phyloP scores from a whole-genome alignment of 805 yeast species.

The Sungouiella thailandica region DNA sequence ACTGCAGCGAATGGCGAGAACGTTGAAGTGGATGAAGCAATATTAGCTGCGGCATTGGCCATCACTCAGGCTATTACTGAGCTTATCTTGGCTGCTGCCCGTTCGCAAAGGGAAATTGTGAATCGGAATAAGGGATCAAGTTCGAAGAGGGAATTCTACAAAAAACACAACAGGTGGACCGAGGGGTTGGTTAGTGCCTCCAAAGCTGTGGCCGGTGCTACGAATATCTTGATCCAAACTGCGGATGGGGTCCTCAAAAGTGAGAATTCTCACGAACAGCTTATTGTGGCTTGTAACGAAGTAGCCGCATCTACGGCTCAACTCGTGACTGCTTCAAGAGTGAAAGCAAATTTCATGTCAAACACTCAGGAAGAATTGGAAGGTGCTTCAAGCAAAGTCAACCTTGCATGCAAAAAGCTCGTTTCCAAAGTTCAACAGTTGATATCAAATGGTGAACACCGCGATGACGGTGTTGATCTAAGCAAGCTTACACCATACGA shows the following conservation, averaged over 20 bases:
- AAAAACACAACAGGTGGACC: constrained; percentile 87
- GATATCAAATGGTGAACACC: constrained; percentile 34
- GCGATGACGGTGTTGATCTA: constrained; percentile 51
- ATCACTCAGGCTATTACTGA: constrained; percentile 73
- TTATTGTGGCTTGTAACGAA: constrained; percentile 86
- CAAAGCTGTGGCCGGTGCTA: constrained; percentile 77
- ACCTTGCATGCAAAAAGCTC: constrained; percentile 68
- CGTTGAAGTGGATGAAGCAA: constrained; percentile 68
- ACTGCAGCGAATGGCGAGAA: constrained; percentile 54
- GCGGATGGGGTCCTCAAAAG: constrained; percentile 77
- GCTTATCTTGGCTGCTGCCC: constrained; percentile 71
- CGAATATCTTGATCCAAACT: constrained; percentile 74
- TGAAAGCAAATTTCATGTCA: constrained; percentile 72
- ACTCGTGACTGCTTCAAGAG: constrained; percentile 86
- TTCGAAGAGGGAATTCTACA: constrained; percentile 70
- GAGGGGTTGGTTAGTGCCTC: constrained; percentile 91
- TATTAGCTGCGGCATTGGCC: constrained; percentile 72
- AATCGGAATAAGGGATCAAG: constrained; percentile 62
- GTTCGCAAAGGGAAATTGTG: constrained; percentile 77
- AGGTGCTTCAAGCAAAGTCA: constrained; percentile 60
- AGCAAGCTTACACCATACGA: constrained; percentile 68
- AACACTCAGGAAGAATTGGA: constrained; percentile 74
- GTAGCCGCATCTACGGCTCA: constrained; percentile 92
- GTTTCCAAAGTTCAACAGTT: constrained; percentile 67
- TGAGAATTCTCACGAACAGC: constrained; percentile 68